phyloP scores from a whole-genome alignment of 345 rosid species.

The Corchorus olitorius region DNA sequence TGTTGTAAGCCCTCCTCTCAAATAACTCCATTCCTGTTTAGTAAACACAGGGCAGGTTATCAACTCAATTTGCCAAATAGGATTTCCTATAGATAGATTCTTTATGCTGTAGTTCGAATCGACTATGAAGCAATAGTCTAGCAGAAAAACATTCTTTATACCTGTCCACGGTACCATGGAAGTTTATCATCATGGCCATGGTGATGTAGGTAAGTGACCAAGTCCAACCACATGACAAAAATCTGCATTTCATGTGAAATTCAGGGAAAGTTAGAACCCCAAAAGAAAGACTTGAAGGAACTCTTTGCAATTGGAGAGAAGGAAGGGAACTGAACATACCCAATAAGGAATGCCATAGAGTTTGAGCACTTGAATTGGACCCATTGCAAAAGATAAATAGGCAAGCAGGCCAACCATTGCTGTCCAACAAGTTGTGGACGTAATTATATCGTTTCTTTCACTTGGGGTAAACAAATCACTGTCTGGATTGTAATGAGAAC shows the following conservation, averaged over 20 bases:
- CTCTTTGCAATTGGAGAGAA: slow-evolving; percentile 2
- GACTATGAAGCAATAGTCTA: neutral
- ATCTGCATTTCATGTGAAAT: slow-evolving; percentile 37
- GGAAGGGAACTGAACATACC: slow-evolving; percentile 33
- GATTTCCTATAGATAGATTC: neutral
- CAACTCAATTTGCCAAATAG: no score
- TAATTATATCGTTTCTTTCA: slow-evolving; percentile 68
- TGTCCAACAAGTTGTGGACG: slow-evolving; percentile 78
- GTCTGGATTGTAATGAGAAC: slow-evolving; percentile 81
- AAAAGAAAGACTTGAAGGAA: neutral
- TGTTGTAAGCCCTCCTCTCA: slow-evolving; percentile 94
- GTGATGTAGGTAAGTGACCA: slow-evolving; percentile 87
- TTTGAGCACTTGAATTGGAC: slow-evolving; percentile 66
- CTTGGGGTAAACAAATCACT: slow-evolving; percentile 74
- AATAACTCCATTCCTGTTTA: slow-evolving; percentile 84
- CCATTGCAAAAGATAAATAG: slow-evolving; percentile 51
- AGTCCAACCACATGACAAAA: slow-evolving; percentile 82
- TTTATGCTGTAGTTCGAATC: neutral
- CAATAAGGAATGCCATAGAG: slow-evolving; percentile 73
- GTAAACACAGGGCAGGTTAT: neutral
- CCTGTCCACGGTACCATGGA: slow-evolving; percentile 96
- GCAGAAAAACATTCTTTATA: slow-evolving; percentile 27
- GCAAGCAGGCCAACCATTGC: slow-evolving; percentile 67
- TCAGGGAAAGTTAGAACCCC: neutral
- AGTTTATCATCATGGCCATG: slow-evolving; percentile 85